Percentiles rank a stretch among this genome's conserved stretches.
Evolutionary conservation across 2,329 filamentous ascomycete species (phyloP).

Genomic region (Aspergillus tubingensis): DNA sequence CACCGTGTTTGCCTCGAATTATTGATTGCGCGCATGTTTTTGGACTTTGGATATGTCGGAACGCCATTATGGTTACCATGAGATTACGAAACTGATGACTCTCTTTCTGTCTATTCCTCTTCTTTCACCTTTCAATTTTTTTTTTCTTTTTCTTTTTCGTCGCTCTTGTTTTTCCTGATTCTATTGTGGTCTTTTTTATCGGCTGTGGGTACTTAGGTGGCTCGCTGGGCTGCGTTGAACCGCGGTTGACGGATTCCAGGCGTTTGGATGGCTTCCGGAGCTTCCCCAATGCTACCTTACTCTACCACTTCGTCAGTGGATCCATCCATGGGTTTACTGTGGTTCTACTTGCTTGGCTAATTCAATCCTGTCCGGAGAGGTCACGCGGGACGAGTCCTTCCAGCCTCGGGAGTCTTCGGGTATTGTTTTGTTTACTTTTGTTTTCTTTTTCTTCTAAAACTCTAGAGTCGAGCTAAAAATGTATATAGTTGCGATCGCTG

Average conservation of each 20-base stretch:
- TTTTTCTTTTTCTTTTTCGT: not conserved
- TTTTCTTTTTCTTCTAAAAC: not conserved
- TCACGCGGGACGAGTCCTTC: too few relatives aligned
- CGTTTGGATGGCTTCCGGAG: not conserved
- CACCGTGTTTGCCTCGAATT: slow-evolving; percentile 22
- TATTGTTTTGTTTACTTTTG: too few relatives aligned
- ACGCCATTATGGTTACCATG: not conserved
- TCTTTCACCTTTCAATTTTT: not conserved
- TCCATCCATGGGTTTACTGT: not conserved
- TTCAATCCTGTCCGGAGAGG: too few relatives aligned
- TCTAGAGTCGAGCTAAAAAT: too few relatives aligned
- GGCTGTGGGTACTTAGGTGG: too few relatives aligned
- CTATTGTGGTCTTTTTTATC: too few relatives aligned
- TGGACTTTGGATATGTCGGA: not conserved
- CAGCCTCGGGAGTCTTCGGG: too few relatives aligned
- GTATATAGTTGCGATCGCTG: too few relatives aligned
- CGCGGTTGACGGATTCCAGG: not conserved
- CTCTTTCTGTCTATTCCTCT: not conserved
- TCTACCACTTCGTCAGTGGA: not conserved
- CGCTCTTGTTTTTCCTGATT: too few relatives aligned
- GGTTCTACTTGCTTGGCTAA: not conserved
- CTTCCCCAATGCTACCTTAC: not conserved
- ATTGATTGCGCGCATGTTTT: not conserved
- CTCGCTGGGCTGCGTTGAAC: not conserved
- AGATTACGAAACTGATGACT: not conserved